These are phyloP conservation scores for Pythium vanterpoolii DNA, from an alignment of 352 stramenopile species.

Conservation along the genomic window DNA sequence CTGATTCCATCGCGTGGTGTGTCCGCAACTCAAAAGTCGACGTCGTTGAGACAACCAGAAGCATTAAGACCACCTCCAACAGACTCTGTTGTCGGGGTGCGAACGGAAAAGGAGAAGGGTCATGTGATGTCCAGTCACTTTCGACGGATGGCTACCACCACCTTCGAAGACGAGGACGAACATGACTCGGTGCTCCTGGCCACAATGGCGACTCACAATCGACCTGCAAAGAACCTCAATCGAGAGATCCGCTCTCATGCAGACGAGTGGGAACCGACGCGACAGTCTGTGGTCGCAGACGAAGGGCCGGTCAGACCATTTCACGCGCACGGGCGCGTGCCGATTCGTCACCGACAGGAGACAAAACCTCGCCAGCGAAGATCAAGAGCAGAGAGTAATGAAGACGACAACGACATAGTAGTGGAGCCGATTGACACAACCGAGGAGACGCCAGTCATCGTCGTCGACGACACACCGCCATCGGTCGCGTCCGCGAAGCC, in stretches of 20 bases:
- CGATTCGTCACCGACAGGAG: constrained; percentile 24
- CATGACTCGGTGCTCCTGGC: constrained; percentile 16
- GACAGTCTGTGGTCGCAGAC: neutral
- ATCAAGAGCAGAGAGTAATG: neutral
- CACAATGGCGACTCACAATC: neutral
- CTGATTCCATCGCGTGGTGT: neutral
- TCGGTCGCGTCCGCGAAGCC: neutral
- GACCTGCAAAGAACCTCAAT: neutral
- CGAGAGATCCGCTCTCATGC: neutral
- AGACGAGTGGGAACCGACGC: neutral
- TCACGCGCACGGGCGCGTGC: constrained; percentile 33
- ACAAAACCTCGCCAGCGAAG: neutral
- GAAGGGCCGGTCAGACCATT: constrained; percentile 3
- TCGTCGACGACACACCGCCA: neutral
- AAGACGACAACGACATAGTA: too few relatives aligned
- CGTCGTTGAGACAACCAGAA: too few relatives aligned
- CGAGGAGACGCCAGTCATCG: too few relatives aligned
- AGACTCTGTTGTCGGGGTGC: neutral
- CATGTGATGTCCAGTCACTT: neutral
- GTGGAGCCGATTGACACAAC: neutral
- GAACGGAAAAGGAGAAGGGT: neutral
- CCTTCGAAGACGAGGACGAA: neutral
- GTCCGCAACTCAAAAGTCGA: neutral
- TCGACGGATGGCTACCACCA: neutral
- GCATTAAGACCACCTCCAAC: too few relatives aligned